phyloP scores from a whole-genome alignment of 352 stramenopile species.

The Phytopythium delawarense region DNA sequence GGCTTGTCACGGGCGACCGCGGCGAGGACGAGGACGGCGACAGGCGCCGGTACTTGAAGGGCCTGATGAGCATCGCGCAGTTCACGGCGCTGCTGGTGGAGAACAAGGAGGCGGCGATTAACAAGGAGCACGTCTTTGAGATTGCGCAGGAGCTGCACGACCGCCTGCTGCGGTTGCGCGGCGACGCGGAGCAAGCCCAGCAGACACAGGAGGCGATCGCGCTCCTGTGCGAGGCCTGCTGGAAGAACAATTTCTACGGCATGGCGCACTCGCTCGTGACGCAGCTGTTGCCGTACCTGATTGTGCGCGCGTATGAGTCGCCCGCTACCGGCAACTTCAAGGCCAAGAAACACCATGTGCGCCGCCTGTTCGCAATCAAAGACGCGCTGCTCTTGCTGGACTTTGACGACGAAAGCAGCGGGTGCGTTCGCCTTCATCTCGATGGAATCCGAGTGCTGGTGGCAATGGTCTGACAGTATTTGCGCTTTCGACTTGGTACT shows the following conservation, averaged over 20 bases:
- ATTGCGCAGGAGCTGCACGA: slow-evolving; percentile 66
- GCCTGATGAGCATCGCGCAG: slow-evolving; percentile 39
- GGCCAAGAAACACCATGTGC: slow-evolving; percentile 67
- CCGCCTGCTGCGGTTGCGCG: slow-evolving; percentile 48
- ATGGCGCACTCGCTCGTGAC: slow-evolving; percentile 69
- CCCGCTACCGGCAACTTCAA: slow-evolving; percentile 43
- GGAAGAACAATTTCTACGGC: slow-evolving; percentile 58
- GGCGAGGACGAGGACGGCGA: slow-evolving; percentile 16
- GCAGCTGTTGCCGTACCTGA: slow-evolving; percentile 80
- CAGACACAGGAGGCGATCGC: slow-evolving; percentile 67
- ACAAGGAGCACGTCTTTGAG: slow-evolving; percentile 52
- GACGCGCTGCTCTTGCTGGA: slow-evolving; percentile 76
- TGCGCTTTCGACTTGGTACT: not conserved
- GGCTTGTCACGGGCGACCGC: slow-evolving; percentile 22
- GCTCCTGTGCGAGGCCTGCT: slow-evolving; percentile 69
- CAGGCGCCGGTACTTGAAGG: slow-evolving; percentile 25
- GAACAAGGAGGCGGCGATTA: slow-evolving; percentile 39
- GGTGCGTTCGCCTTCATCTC: slow-evolving; percentile 17
- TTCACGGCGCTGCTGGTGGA: slow-evolving; percentile 63
- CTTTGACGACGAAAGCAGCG: slow-evolving; percentile 80
- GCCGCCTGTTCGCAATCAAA: slow-evolving; percentile 69
- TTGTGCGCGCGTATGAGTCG: slow-evolving; percentile 75
- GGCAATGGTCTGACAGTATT: not conserved
- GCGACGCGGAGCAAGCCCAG: slow-evolving; percentile 33
- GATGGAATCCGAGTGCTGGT: not conserved